These are phyloP conservation scores for Venturia nashicola DNA, from an alignment of 2,329 filamentous ascomycete genomes.

Conservation along the genomic window DNA sequence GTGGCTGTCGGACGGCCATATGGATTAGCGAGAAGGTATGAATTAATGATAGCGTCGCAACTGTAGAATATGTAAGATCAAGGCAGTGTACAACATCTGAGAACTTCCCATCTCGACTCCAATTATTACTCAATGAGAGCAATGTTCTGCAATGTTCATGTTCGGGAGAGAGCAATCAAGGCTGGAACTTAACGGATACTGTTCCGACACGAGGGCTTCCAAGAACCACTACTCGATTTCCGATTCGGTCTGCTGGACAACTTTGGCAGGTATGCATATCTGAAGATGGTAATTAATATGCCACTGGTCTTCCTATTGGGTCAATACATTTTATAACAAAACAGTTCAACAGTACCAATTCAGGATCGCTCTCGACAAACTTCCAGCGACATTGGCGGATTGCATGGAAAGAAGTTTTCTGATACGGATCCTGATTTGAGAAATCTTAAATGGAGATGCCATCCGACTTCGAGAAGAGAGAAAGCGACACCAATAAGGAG, in stretches of 20 bases:
- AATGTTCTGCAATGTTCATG: neutral
- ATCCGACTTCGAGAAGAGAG: too few relatives aligned
- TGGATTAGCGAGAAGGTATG: constrained; percentile 73
- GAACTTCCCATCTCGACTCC: neutral
- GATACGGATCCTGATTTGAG: too few relatives aligned
- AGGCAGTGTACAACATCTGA: neutral
- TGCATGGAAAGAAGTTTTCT: too few relatives aligned
- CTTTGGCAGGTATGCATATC: neutral
- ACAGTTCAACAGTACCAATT: too few relatives aligned
- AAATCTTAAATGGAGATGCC: too few relatives aligned
- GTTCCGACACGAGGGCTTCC: neutral
- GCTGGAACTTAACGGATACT: neutral
- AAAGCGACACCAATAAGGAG: too few relatives aligned
- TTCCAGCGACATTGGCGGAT: too few relatives aligned
- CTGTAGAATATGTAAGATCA: constrained; percentile 5
- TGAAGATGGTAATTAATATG: too few relatives aligned
- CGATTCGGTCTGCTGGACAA: neutral
- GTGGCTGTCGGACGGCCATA: constrained; percentile 86
- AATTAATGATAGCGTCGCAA: neutral
- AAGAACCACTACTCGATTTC: neutral
- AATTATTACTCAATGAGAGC: neutral
- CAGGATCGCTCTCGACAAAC: too few relatives aligned
- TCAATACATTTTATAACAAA: too few relatives aligned
- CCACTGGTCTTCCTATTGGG: too few relatives aligned
- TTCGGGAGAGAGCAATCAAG: neutral